Conservation (phyloP, 2,329 filamentous ascomycete genomes). For the Cercospora beticola region DNA sequence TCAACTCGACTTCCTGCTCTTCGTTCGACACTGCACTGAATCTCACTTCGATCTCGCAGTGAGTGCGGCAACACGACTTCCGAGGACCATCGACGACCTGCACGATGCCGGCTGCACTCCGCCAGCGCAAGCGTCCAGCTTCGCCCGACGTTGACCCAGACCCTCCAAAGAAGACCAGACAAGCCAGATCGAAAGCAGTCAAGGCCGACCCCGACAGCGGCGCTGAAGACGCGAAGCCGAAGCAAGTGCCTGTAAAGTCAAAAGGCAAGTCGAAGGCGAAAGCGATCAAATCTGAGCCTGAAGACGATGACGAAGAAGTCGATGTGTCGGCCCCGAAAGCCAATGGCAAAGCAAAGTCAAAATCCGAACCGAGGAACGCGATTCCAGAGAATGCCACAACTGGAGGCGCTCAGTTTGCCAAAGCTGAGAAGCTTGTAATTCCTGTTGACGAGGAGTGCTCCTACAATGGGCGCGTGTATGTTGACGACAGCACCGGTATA, state of each 20-base stretch:
- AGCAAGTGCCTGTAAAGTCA: conserved; percentile 15
- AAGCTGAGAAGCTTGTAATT: conserved; percentile 46
- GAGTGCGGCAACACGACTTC: not conserved
- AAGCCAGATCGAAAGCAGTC: conserved; percentile 12
- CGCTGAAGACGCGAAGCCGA: conserved; percentile 7
- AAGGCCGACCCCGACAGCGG: conserved; percentile 9
- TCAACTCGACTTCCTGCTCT: not conserved
- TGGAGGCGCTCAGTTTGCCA: conserved; percentile 44
- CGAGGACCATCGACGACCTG: not conserved
- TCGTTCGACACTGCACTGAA: not conserved
- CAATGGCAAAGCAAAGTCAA: conserved; percentile 15
- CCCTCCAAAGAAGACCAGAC: conserved; percentile 17
- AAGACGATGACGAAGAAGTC: not conserved
- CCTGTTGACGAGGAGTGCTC: conserved; percentile 50
- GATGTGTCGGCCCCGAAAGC: conserved; percentile 11
- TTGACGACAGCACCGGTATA: conserved; percentile 59
- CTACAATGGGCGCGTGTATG: conserved; percentile 55
- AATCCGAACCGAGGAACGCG: not conserved
- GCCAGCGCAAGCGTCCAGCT: conserved; percentile 17
- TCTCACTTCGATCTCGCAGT: not conserved
- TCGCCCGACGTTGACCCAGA: conserved; percentile 17
- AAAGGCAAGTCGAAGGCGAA: conserved; percentile 19
- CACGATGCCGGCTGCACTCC: conserved; percentile 12
- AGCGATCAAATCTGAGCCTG: not conserved
- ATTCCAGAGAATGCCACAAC: conserved; percentile 4